Evolutionary conservation across 1,284 basidiomycete genomes (phyloP), one percentile per base, ranked within the genome.

Genomic region (Singerocomus rubriflavus): DNA sequence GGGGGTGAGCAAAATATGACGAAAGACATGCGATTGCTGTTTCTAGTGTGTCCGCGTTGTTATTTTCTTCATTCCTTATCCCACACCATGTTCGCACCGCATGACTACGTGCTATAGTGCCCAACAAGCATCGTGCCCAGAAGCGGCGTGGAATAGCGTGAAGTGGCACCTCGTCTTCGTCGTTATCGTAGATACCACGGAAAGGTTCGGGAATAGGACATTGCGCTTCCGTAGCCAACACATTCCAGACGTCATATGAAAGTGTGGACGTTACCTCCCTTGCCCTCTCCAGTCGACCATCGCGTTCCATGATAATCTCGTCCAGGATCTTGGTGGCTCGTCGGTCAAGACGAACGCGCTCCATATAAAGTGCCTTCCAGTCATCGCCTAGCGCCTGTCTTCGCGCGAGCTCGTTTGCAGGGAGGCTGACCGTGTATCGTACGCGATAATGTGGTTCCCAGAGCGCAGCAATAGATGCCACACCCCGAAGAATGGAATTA

Each of bases 161-260:
- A 8, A 63, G 59, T 7, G 61, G 59, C 5, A 64, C 55, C 5
- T 52, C 36, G 41, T 26, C 40, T 30, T 54, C 51, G 21, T 46
- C 27, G 16, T 47, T 44, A n/a, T 58, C 56, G 27, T 55, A 13
- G n/a, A 46, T 26, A 30, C 48, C 51, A 39, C 58, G 57, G 45
- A 74, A 71, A 26, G 57, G 57, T n/a, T 57, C 51, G 0, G 74
- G 75, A 21, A 73, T 44, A 27, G 72, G 64, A 11, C 67, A 61
- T 34, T 61, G 55, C 16, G 66, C 57, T 57, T 77, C 75, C 12
- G 67, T 56, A 37, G 74, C 69, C 38, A 84, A 58, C 6, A 64
- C 74, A 57, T 83, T 78, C 77, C 78, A 83, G 34, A 77, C 71
- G 51, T 84, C 82, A 53, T 76, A 74, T 6, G 72, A 73, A 51